Conservation (phyloP, 495 filamentous ascomycete genomes). For the Neurospora hispaniola region DNA sequence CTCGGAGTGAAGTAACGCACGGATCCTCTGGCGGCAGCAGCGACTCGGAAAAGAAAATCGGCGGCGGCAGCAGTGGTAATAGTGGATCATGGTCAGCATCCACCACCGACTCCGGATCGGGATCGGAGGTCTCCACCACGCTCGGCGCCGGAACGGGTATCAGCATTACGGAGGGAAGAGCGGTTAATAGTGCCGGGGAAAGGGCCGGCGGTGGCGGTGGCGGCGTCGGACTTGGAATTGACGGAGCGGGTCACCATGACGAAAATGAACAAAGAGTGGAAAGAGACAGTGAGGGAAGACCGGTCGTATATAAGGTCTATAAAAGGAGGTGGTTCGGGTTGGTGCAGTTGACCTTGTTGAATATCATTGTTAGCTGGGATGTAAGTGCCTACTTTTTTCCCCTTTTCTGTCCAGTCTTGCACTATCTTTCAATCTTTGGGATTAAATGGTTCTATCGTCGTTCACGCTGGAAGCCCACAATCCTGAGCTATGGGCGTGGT, state of each 20-base stretch:
- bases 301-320: conserved; percentile 59
- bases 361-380: conserved; percentile 91
- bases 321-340: conserved; percentile 86
- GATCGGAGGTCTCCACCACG: not conserved
- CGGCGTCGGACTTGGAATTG: not conserved
- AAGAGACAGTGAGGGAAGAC: conserved; percentile 9
- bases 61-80: not conserved
- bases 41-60: not conserved
- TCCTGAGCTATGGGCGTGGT: not conserved
- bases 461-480: not conserved
- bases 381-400: conserved; percentile 42
- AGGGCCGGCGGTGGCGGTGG: not conserved
- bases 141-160: not conserved
- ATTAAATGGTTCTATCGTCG: not conserved
- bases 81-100: not conserved
- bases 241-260: not conserved
- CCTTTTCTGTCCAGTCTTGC: not conserved
- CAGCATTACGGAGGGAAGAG: not conserved
- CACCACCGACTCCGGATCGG: not conserved
- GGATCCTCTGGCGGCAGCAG: too few relatives aligned
- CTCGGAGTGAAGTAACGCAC: too few relatives aligned
- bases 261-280: not conserved
- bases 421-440: not conserved
- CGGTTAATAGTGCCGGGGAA: not conserved
- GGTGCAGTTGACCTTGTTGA: conserved; percentile 70